Conservation (phyloP, 2,329 filamentous ascomycete genomes). For the Microcera coccophila region DNA sequence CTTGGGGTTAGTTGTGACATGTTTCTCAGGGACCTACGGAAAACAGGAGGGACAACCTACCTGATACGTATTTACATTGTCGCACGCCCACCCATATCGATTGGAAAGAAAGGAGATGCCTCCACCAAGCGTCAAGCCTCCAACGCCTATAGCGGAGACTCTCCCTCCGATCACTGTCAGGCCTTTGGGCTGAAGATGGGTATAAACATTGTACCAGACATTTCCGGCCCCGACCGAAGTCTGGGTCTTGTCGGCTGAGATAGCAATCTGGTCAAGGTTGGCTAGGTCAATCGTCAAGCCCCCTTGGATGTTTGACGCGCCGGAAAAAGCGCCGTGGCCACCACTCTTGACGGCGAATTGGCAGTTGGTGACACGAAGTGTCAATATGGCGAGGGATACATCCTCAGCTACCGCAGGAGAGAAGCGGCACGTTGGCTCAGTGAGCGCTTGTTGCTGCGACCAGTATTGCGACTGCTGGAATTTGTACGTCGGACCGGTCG, state of each 20-base stretch:
- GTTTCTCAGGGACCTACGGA: neutral
- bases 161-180: constrained; percentile 3
- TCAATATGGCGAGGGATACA: constrained; percentile 26
- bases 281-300: constrained; percentile 39
- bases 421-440: constrained; percentile 22
- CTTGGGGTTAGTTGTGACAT: neutral
- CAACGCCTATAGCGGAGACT: constrained; percentile 1
- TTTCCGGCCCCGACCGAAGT: neutral
- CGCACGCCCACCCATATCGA: constrained; percentile 9
- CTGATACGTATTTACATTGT: constrained; percentile 10
- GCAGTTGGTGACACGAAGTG: constrained; percentile 24
- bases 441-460: constrained; percentile 22
- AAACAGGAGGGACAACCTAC: constrained; percentile 3
- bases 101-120: constrained; percentile 16
- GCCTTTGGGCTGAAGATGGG: neutral
- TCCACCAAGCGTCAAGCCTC: constrained; percentile 8
- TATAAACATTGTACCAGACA: constrained; percentile 3
- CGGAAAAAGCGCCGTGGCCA: constrained; percentile 31
- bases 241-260: neutral
- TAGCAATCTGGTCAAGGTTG: constrained; percentile 22
- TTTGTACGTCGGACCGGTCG: constrained; percentile 12
- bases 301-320: constrained; percentile 37
- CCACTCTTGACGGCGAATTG: constrained; percentile 32
- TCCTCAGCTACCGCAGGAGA: constrained; percentile 21
- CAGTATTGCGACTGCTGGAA: constrained; percentile 20